phyloP scores from a whole-genome alignment of 2,329 filamentous ascomycete genomes.

The Nannizziopsis arthrosporioides region DNA sequence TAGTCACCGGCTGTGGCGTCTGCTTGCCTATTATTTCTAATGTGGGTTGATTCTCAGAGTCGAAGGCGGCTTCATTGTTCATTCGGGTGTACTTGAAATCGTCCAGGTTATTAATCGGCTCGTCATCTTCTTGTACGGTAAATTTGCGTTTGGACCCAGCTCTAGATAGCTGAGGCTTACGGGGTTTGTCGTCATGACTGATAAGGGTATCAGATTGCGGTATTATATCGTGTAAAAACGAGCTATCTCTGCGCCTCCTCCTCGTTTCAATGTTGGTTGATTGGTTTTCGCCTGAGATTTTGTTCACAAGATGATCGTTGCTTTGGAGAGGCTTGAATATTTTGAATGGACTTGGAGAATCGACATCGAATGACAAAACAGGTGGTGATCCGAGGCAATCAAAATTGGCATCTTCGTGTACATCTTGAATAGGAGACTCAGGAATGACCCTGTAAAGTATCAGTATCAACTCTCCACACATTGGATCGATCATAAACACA shows the following conservation, averaged over 20 bases:
- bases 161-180: slow-evolving; percentile 22
- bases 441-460: slow-evolving; percentile 1
- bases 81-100: slow-evolving; percentile 39
- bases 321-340: neutral
- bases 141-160: slow-evolving; percentile 49
- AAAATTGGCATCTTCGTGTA: neutral
- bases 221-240: slow-evolving; percentile 30
- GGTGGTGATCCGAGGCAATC: neutral
- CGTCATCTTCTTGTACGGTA: slow-evolving; percentile 42
- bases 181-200: slow-evolving; percentile 12
- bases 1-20: slow-evolving; percentile 8
- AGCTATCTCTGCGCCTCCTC: slow-evolving; percentile 42
- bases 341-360: neutral
- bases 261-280: slow-evolving; percentile 30
- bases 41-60: slow-evolving; percentile 8
- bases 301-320: neutral
- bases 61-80: slow-evolving; percentile 1
- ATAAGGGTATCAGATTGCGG: slow-evolving; percentile 10
- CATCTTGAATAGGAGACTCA: slow-evolving; percentile 3
- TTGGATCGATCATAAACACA: neutral
- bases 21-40: slow-evolving; percentile 12
- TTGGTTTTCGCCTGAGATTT: neutral
- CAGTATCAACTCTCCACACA: neutral
- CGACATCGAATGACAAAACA: neutral
- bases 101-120: slow-evolving; percentile 22